Evolutionary conservation across 495 filamentous ascomycete species (phyloP), one percentile per base, ranked within the genome.

Genomic region (Podospora appendiculata): DNA sequence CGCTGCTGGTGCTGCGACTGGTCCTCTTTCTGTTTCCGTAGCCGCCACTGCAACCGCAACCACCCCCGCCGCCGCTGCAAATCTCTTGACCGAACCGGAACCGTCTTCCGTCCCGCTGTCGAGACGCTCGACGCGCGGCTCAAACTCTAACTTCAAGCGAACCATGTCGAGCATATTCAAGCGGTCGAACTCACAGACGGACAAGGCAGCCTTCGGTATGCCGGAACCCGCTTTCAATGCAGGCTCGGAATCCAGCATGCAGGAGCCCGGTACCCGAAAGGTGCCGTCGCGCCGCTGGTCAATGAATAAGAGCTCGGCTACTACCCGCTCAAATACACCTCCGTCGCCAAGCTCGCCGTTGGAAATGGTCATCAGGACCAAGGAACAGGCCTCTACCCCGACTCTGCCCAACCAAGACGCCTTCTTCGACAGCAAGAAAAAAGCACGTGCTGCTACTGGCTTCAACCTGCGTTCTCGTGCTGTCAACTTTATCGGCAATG

Each of bases 291-390:
- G 73, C 32, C 69, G 73, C 32, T 75, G 71, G 64, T 79, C 75
- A 2, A 69, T 72, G 58, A 66, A 71, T 48, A 70, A 61, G 49
- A 76, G 75, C 34, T 64, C 62, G 51, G 54, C 58, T 49, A 76
- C 74, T 18, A 78, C 74, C n/a, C 66, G 73, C 55, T 78, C 77
- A 18, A 79, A 74, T 53, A 66, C 76, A 11, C 77, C 77, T 16
- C 77, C 77, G 4, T 79, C 77, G 19, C 77, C 75, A 11, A 64
- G 62, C 41, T 77, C 77, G 32, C 62, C 69, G 8, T 45, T 66
- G 14, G 71, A 71, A 49, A 68, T 60, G 59, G 56, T 57, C 18
- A 47, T 58, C 32, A 64, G 44, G 47, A 50, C 62, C 16, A 63
- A 61, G 47, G 58, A 64, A 9, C 57, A 62, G 44, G 57, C 66